Base-by-base conservation (phyloP, 2,329 filamentous ascomycete species). In the Herpotrichia juniperi region DNA sequence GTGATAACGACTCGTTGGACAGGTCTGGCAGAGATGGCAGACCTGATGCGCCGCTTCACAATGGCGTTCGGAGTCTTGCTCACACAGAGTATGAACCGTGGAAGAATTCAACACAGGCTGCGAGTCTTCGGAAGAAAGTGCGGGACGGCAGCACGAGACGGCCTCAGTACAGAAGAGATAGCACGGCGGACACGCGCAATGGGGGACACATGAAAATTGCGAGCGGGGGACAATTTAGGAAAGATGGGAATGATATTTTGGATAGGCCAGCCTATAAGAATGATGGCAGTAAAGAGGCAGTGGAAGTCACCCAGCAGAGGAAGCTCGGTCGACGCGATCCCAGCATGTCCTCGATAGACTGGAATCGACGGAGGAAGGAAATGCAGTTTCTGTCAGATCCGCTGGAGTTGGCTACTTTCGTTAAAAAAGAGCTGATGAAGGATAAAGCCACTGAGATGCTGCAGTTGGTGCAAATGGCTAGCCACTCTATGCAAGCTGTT, bases 301-400 rank as follows among this genome's bases (percentile, higher is more conserved):
- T 26, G 8, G 17, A 3, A 22, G 28, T 34, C 16, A 9, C 24
- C 14, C 30, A 4, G 11, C 16, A 14, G 25, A 50, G 34, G 28
- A 66, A 58, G 34, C 40, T 67, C 28, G 67, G 67, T n/a, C 58
- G 53, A 32, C 63, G 64, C 21, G 65, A 69, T 37, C 55, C 60
- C 11, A 50, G 46, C 11, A 59, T 71, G 34, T 59, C 63, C 31
- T 58, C 55, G 9, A 63, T 47, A 28, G 68, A 71, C 17, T 72
- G 65, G 62, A 65, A 65, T 8, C 62, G 61, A 39, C 54, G 83
- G 42, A 77, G 77, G 31, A 82, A 80, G 63, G 85, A 91, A 59
- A 68, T 92, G 47, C 70, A 81, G 42, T 85, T 83, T 72, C 71
- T 91, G 51, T 74, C 80, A 16, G 92, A 97, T 68, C 89, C 90